Evolutionary conservation across 2,329 filamentous ascomycete species (phyloP).

Genomic region (Periconia sp.): DNA sequence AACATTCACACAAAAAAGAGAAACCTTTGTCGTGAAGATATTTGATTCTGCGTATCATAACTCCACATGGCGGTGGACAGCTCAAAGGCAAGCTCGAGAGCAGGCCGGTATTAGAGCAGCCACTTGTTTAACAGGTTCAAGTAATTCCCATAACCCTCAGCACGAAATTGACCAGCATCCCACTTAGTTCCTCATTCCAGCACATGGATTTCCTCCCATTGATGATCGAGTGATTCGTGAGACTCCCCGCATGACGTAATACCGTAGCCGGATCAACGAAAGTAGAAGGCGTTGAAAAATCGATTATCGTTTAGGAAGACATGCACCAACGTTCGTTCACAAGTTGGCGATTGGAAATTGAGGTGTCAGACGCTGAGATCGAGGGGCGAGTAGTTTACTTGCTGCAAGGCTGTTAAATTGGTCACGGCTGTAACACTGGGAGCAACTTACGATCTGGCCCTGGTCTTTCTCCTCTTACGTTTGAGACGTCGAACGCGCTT

Average conservation of each 20-base stretch:
- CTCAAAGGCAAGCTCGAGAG: constrained; percentile 43
- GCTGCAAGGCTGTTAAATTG: constrained; percentile 36
- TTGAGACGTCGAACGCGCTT: constrained; percentile 99
- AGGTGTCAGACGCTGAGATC: constrained; percentile 43
- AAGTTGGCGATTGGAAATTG: constrained; percentile 36
- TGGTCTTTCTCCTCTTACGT: constrained; percentile 99
- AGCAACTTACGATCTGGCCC: constrained; percentile 85
- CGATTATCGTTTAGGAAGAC: constrained; percentile 27
- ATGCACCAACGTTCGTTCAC: constrained; percentile 32
- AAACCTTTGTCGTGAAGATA: constrained; percentile 44
- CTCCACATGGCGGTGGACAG: constrained; percentile 43
- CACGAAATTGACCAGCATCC: constrained; percentile 43
- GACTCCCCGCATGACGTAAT: constrained; percentile 30
- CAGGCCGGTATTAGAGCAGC: constrained; percentile 47
- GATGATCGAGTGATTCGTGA: constrained; percentile 29
- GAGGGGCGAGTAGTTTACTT: constrained; percentile 58
- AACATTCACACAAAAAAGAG: constrained; percentile 11
- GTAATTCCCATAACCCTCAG: constrained; percentile 44
- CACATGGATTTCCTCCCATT: constrained; percentile 28
- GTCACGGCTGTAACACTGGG: background rate
- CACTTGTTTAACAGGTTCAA: constrained; percentile 35
- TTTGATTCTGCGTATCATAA: constrained; percentile 39
- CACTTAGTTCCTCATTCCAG: constrained; percentile 31
- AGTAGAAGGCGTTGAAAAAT: constrained; percentile 25
- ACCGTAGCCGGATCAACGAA: constrained; percentile 21